Percentiles rank a stretch among this genome's conserved stretches.
phyloP scores from a whole-genome alignment of 192 early-diverging fungal genomes.

The Allomyces macrogynus region DNA sequence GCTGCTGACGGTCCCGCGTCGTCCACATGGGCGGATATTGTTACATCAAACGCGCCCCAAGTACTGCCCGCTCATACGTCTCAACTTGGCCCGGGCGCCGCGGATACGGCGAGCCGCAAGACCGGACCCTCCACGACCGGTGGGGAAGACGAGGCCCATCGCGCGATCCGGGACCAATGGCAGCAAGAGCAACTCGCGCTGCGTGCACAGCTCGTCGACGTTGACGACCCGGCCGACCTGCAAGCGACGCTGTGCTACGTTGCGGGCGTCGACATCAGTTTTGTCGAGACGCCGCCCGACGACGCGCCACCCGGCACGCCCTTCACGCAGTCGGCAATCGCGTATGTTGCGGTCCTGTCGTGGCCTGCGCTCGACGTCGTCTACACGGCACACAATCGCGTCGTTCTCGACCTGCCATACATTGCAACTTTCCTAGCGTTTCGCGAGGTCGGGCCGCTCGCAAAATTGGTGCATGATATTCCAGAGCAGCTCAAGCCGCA shows the following conservation, averaged over 20 bases:
- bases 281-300: not conserved
- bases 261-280: not conserved
- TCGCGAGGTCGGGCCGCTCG: slow-evolving; percentile 51
- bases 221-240: no score
- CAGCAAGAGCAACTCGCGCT: no score
- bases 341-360: not conserved
- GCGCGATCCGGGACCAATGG: no score
- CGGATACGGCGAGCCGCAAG: no score
- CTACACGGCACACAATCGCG: slow-evolving; percentile 32
- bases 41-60: no score
- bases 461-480: slow-evolving; percentile 31
- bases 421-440: slow-evolving; percentile 82
- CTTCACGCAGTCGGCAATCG: not conserved
- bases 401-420: slow-evolving; percentile 54
- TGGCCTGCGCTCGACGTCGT: slow-evolving; percentile 23
- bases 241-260: not conserved
- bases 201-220: no score
- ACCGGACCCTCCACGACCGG: no score
- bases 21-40: no score
- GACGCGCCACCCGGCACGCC: not conserved
- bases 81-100: no score
- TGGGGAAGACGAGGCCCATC: no score
- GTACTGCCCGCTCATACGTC: no score
- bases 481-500: slow-evolving; percentile 41
- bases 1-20: no score